Conservation (phyloP, 805 yeast species). For the Kodamaea restingae region DNA sequence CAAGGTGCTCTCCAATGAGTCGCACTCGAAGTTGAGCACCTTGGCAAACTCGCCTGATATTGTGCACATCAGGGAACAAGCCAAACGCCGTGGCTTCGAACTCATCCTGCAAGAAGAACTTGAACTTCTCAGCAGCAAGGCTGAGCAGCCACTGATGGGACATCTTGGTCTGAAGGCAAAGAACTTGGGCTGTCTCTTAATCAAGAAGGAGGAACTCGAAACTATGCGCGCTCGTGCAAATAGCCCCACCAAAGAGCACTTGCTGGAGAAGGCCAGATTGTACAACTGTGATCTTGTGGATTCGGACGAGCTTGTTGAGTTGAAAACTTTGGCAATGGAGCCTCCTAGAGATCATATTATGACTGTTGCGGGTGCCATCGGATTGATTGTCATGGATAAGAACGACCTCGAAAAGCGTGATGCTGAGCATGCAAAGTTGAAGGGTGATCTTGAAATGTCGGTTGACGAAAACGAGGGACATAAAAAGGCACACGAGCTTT, state of each 20-base stretch:
- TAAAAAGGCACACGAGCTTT: not conserved
- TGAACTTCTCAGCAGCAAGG: constrained; percentile 12
- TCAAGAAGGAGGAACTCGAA: constrained; percentile 14
- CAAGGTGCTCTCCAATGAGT: constrained; percentile 7
- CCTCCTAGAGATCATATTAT: constrained; percentile 25
- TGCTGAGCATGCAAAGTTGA: not conserved
- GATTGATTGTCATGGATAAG: constrained; percentile 13
- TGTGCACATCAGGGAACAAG: constrained; percentile 9
- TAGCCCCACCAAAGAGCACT: constrained; percentile 14
- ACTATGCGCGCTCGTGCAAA: constrained; percentile 16
- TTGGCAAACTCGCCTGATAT: constrained; percentile 14
- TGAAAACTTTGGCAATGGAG: constrained; percentile 14
- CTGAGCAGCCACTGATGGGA: constrained; percentile 15
- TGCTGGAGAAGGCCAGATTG: constrained; percentile 9
- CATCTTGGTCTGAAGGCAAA: constrained; percentile 15
- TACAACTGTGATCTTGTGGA: constrained; percentile 7
- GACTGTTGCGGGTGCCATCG: not conserved
- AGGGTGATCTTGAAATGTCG: not conserved
- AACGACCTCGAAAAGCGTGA: not conserved
- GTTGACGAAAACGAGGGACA: not conserved
- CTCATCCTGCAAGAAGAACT: constrained; percentile 7
- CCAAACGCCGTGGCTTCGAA: constrained; percentile 8
- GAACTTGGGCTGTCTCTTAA: constrained; percentile 14
- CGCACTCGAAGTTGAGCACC: constrained; percentile 10
- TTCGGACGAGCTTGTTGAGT: constrained; percentile 6